Evolutionary conservation across 2,329 filamentous ascomycete genomes (phyloP).

Genomic region (Pyrenophora seminiperda): DNA sequence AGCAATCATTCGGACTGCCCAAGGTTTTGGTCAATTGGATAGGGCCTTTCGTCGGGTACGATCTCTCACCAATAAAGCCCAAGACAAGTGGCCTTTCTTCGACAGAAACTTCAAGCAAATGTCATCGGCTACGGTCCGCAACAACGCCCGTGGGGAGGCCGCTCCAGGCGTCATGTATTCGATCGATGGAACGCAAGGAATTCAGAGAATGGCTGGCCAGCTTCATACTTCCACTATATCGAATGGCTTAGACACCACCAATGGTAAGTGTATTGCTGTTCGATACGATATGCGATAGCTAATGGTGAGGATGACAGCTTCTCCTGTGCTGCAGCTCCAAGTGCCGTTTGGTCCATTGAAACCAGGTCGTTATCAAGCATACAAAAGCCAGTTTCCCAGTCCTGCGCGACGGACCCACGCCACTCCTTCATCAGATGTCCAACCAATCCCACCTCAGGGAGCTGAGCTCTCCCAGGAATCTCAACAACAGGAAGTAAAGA

Average conservation of each 20-base stretch:
- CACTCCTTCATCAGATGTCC: slow-evolving; percentile 1
- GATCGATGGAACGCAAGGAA: slow-evolving; percentile 1
- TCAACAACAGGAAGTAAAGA: neutral
- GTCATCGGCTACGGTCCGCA: slow-evolving; percentile 24
- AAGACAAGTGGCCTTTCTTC: slow-evolving; percentile 44
- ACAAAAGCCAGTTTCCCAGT: neutral
- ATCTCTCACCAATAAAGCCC: slow-evolving; percentile 34
- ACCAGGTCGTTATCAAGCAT: neutral
- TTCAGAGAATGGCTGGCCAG: neutral
- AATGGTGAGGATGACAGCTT: neutral
- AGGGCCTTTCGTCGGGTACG: slow-evolving; percentile 38
- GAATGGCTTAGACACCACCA: neutral
- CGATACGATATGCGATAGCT: neutral
- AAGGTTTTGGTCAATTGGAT: slow-evolving; percentile 32
- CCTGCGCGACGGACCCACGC: slow-evolving; percentile 5
- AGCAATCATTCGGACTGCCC: slow-evolving; percentile 23
- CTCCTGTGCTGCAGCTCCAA: slow-evolving; percentile 1
- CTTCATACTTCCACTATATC: neutral
- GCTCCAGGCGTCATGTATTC: slow-evolving; percentile 16
- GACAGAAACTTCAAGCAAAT: slow-evolving; percentile 31
- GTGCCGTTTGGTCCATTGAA: slow-evolving; percentile 7
- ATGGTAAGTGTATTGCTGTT: neutral
- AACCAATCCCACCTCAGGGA: neutral
- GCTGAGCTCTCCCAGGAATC: neutral
- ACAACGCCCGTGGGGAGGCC: slow-evolving; percentile 23